Percentiles rank a stretch among this genome's conserved stretches.
These are phyloP conservation scores for Vachellia collinsii DNA, from an alignment of 306 rosid genomes.

Conservation along the genomic window DNA sequence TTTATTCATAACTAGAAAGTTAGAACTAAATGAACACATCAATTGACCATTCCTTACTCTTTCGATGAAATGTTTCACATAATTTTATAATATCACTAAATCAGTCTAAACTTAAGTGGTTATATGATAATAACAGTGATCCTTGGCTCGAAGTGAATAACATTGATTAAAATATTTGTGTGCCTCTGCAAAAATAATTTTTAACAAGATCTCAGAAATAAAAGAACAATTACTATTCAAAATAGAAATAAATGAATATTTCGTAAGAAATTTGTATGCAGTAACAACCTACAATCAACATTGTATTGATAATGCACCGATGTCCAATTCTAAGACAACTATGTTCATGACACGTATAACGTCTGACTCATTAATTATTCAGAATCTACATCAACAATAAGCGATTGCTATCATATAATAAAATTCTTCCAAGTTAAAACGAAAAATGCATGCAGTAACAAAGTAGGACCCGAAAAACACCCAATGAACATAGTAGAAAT, in stretches of 20 bases:
- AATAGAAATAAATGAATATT: too few relatives aligned
- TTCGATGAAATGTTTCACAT: too few relatives aligned
- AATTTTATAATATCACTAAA: too few relatives aligned
- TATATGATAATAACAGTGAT: neutral
- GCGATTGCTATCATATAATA: slow-evolving; percentile 1
- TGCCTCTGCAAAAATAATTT: neutral
- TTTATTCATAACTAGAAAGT: too few relatives aligned
- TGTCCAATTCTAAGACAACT: neutral
- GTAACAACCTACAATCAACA: neutral
- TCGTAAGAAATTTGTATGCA: neutral
- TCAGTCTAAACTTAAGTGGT: neutral
- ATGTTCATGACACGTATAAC: neutral
- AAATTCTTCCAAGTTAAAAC: slow-evolving; percentile 3
- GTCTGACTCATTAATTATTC: slow-evolving; percentile 18
- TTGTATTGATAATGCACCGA: slow-evolving; percentile 5
- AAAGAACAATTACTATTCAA: neutral
- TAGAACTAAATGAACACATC: too few relatives aligned
- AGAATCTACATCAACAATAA: slow-evolving; percentile 18
- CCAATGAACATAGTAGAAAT: slow-evolving; percentile 2
- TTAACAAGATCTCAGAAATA: neutral
- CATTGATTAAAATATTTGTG: neutral
- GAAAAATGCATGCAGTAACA: neutral
- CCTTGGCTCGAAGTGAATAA: too few relatives aligned
- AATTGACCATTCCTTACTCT: too few relatives aligned
- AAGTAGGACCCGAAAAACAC: neutral